Base-by-base conservation (phyloP, 2,329 filamentous ascomycete genomes). In the Pseudogymnoascus destructans region DNA sequence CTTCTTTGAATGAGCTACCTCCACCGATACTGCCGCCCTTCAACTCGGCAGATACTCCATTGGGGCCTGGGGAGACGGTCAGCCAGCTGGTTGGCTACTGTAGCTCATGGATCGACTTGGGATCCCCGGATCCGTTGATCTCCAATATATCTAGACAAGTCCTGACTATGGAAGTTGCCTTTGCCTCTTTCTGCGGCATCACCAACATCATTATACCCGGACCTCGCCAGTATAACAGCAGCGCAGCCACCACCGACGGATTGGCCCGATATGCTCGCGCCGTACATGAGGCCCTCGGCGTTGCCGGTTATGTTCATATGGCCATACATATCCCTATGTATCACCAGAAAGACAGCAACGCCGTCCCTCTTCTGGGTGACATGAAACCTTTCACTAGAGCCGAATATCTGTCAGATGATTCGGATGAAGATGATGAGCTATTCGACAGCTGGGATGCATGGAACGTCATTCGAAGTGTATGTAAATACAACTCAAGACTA, bases 101-200 rank as follows among this genome's bases (percentile, higher is more conserved):
- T n/a, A 95, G 90, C 70, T 81, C 89, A 5, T 97, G 92, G 92
- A 92, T 95, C 64, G 91, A 97, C 68, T 74, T 97, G 10, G 86
- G 85, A 66, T 95, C 91, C 2, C 74, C 83, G 1, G 86, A 96
- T 70, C 87, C 90, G 5, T 72, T 92, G 62, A 84, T 97, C 62
- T 84, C 89, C 6, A 88, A 87, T 69, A 79, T 97, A 60, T 96
- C 92, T 33, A 83, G 88, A 46, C 92, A 96, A 72, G 87, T 95
- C 5, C 76, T 98, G 62, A 90, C 90, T 69, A 78, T 95, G 36
- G 93, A 98, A 70, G 80, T 97, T 54, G 87, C 89, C 55, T 98
- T 96, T 73, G 93, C 95, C 63, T 91, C 89, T 62, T 98, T 97
- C 73, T 96, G 90, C 67, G 95, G 95, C 33, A 80, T 93, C 54